Evolutionary conservation across 345 rosid species (phyloP), one percentile per base, ranked within the genome.

Genomic region (Raphanus raphanistrum): DNA sequence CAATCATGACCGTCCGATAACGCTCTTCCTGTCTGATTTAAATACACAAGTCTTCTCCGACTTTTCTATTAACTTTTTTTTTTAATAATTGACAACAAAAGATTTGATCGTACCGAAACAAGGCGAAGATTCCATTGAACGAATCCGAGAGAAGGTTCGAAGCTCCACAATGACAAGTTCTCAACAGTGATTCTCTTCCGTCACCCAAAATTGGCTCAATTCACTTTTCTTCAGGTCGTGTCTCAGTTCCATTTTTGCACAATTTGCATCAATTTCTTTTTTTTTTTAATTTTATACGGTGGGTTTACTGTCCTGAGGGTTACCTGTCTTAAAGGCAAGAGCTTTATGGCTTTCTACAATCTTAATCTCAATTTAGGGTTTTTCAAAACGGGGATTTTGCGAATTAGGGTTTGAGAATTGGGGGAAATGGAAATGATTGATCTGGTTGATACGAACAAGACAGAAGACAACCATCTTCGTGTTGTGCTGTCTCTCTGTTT

Each of bases 31-130:
- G 10, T 48, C 55, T 48, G 35, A 63, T 5, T 35, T 48, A 48
- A 48, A 48, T 4, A 48, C 55, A 48, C 17, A 48, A 13, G 5
- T 6, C 55, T 48, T n/a, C 17, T n/a, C 8, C 17, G 17, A n/a
- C 1, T 26, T 41, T n/a, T 45, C 9, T 9, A 0, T 21, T 21
- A 21, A 21, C 31, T 4, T 28, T 57, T 25, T 55, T 16, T 50
- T 15, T 0, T 7, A 7, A 17, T 55, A 9, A 29, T 41, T 28
- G 45, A 70, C 48, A 69, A 28, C 35, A 62, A 21, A 21, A 28
- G 45, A n/a, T 63, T 73, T 72, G 68, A 72, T 73, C 68, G 62
- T 28, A 36, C 60, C 28, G 13, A 8, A 63, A 45, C 70, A 62
- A 29, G 63, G 58, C 25, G 64, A 59, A 48, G 55, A n/a, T 27